Conservation (phyloP, 495 filamentous ascomycete genomes). For the Lepraria neglecta region DNA sequence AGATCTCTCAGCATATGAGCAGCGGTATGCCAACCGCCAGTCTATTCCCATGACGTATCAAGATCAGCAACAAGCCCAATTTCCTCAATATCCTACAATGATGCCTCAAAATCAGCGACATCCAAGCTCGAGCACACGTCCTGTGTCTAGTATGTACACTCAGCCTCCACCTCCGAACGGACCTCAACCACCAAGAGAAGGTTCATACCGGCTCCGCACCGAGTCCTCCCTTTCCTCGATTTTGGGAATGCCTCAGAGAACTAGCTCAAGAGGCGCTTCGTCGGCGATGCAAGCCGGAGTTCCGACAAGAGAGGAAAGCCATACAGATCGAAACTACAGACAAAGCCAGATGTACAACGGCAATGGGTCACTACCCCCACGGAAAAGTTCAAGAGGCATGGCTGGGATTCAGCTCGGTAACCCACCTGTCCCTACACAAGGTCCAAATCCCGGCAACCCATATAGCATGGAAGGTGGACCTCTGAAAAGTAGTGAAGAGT, state of each 20-base stretch:
- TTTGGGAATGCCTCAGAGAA: conserved; percentile 48
- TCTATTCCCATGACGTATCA: conserved; percentile 39
- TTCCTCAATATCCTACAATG: conserved; percentile 36
- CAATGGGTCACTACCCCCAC: conserved; percentile 52
- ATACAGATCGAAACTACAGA: conserved; percentile 61
- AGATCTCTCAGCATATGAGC: conserved; percentile 20
- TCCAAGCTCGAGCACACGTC: conserved; percentile 39
- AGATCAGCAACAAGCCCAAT: conserved; percentile 44
- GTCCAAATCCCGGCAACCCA: conserved; percentile 36
- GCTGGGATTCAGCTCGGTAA: conserved; percentile 43
- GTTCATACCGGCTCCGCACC: conserved; percentile 52
- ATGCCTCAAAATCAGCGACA: conserved; percentile 28
- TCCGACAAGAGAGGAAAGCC: conserved; percentile 62
- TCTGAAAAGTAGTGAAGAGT: conserved; percentile 74
- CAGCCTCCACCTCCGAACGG: conserved; percentile 37
- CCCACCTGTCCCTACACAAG: conserved; percentile 32
- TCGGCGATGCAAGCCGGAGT: conserved; percentile 57
- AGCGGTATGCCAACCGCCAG: conserved; percentile 32
- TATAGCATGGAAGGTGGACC: conserved; percentile 61
- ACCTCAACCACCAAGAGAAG: conserved; percentile 39
- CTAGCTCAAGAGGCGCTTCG: conserved; percentile 56
- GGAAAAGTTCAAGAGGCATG: conserved; percentile 61
- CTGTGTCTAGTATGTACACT: conserved; percentile 51
- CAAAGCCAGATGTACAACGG: conserved; percentile 48
- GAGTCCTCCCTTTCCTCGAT: conserved; percentile 60